Conservation (phyloP, 176 grass and related monocot species). For the Eremochloa ophiuroides region DNA sequence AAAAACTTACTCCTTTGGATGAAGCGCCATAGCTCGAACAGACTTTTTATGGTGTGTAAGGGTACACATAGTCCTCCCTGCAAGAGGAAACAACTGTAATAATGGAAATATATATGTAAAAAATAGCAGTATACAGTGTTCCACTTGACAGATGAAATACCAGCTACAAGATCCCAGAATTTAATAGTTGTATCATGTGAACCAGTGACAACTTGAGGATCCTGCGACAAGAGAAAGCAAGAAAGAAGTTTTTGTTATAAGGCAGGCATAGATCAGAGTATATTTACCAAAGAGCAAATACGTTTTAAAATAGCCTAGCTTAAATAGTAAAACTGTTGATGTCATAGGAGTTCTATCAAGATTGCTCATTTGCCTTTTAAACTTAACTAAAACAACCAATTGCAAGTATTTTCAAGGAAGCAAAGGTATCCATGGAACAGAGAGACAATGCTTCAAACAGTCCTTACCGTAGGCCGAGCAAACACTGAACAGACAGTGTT, state of each 20-base stretch:
- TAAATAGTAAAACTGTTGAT: background rate
- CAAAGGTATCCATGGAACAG: background rate
- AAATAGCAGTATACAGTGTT: background rate
- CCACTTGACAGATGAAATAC: constrained; percentile 37
- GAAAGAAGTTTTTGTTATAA: background rate
- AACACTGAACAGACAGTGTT: constrained; percentile 99
- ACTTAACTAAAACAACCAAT: background rate
- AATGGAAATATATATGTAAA: background rate
- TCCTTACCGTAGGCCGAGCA: constrained; percentile 79
- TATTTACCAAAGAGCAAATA: background rate
- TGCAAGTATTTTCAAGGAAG: background rate
- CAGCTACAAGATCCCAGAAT: constrained; percentile 98
- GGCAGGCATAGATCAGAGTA: background rate
- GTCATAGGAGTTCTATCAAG: background rate
- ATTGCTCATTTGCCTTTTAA: background rate
- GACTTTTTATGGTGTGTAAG: constrained; percentile 98
- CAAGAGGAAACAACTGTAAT: constrained; percentile 31
- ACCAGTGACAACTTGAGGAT: constrained; percentile 98
- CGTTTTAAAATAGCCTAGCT: background rate
- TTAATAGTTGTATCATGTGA: constrained; percentile 98
- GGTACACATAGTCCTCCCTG: constrained; percentile 94
- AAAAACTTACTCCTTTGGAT: constrained; percentile 82
- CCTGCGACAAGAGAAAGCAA: constrained; percentile 37
- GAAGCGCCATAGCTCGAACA: constrained; percentile 87
- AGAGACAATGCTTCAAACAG: background rate